Evolutionary conservation across 371 early-diverging fungal genomes (phyloP).

Genomic region (Furculomyces boomerangus): DNA sequence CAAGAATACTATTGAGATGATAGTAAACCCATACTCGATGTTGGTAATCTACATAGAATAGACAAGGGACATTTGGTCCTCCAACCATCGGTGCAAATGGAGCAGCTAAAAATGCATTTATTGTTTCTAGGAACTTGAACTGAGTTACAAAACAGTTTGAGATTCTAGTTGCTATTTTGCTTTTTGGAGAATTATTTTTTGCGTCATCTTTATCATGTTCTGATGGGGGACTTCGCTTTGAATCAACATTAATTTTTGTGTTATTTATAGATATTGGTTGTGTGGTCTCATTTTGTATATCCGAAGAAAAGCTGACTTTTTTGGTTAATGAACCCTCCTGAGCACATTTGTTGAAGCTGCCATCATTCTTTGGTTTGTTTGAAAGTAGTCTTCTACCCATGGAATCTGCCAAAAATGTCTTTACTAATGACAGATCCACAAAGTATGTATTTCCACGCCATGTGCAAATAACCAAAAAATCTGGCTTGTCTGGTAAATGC

Average conservation of each 20-base stretch:
- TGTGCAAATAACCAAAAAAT: constrained; percentile 59
- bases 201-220: too few relatives aligned
- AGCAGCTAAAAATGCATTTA: constrained; percentile 61
- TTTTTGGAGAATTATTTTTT: too few relatives aligned
- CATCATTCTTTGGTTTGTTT: too few relatives aligned
- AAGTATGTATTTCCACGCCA: constrained; percentile 65
- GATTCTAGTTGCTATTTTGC: too few relatives aligned
- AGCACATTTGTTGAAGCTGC: too few relatives aligned
- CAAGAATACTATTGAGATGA: constrained; percentile 30
- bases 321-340: too few relatives aligned
- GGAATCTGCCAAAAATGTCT: not conserved
- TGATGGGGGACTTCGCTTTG: too few relatives aligned
- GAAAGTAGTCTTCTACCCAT: too few relatives aligned
- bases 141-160: constrained; percentile 27
- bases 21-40: constrained; percentile 66
- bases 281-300: too few relatives aligned
- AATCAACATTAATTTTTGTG: too few relatives aligned
- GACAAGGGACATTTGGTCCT: constrained; percentile 50
- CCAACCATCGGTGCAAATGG: constrained; percentile 41
- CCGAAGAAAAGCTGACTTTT: too few relatives aligned
- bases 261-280: too few relatives aligned
- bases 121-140: constrained; percentile 62
- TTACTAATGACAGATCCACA: constrained; percentile 18
- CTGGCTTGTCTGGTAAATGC: constrained; percentile 23
- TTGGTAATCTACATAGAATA: constrained; percentile 66